phyloP scores from a whole-genome alignment of 108 stramenopile genomes.

The Stephanodiscus triporus region DNA sequence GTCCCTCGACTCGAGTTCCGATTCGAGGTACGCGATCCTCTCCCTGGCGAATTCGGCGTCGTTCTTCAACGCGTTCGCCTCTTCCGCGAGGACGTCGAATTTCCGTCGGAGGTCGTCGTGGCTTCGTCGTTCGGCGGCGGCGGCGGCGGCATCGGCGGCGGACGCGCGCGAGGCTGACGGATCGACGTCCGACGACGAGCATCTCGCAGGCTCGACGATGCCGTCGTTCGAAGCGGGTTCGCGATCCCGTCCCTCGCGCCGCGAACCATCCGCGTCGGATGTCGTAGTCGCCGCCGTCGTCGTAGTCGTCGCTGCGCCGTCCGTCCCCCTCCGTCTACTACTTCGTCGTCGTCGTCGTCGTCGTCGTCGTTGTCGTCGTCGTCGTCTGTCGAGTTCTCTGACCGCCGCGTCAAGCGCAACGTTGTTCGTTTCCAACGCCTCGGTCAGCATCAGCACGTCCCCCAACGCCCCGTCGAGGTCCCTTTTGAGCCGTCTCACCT shows the following conservation, averaged over 20 bases:
- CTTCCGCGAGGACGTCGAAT: conserved; percentile 7
- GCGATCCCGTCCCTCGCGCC: too few relatives aligned
- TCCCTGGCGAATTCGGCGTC: conserved; percentile 15
- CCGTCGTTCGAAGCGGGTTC: too few relatives aligned
- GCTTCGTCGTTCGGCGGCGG: not conserved
- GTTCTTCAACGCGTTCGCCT: conserved; percentile 6
- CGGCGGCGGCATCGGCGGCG: too few relatives aligned
- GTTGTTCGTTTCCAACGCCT: conserved; percentile 40
- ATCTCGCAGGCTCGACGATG: too few relatives aligned
- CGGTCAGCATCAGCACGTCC: conserved; percentile 33
- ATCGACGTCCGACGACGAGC: too few relatives aligned
- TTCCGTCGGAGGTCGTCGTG: conserved; percentile 16
- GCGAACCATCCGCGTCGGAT: too few relatives aligned
- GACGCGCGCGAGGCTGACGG: not conserved
- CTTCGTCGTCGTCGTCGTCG: too few relatives aligned
- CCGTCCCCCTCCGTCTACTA: not conserved
- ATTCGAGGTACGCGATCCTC: conserved; percentile 16
- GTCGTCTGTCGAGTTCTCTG: conserved; percentile 17
- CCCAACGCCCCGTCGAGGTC: conserved; percentile 28
- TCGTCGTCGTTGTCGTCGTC: conserved; percentile 3
- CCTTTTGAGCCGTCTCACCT: conserved; percentile 16
- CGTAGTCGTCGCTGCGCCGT: too few relatives aligned
- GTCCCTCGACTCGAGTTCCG: conserved; percentile 9
- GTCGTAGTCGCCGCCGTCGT: too few relatives aligned
- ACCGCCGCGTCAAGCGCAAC: conserved; percentile 21